Evolutionary conservation across 2,329 filamentous ascomycete species (phyloP).

Genomic region (Colletotrichum brevisporum): DNA sequence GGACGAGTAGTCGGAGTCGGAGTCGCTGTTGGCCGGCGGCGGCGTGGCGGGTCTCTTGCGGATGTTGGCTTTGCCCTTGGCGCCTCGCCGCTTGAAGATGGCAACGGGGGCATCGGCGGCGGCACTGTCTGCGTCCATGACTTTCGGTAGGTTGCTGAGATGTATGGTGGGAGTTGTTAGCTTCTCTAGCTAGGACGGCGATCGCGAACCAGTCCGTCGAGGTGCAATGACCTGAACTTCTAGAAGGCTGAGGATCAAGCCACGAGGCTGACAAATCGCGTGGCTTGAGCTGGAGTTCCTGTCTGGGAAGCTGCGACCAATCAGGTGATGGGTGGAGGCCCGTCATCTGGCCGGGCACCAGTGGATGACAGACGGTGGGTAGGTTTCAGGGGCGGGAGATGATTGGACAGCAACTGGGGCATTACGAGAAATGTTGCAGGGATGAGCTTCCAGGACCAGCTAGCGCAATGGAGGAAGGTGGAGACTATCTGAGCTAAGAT

Average conservation of each 20-base stretch:
- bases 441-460: conserved; percentile 19
- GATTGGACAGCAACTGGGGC: conserved; percentile 18
- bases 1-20: conserved; percentile 76
- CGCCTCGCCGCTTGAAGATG: conserved; percentile 88
- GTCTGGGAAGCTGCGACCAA: neutral
- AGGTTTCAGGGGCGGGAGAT: conserved; percentile 5
- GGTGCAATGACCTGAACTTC: conserved; percentile 24
- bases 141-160: conserved; percentile 3
- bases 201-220: conserved; percentile 11
- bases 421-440: conserved; percentile 17
- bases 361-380: conserved; percentile 12
- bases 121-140: conserved; percentile 36
- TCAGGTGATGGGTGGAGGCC: conserved; percentile 24
- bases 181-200: conserved; percentile 11
- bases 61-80: conserved; percentile 81
- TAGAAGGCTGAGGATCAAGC: conserved; percentile 38
- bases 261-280: conserved; percentile 37
- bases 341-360: neutral
- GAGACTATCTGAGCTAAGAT: conserved; percentile 25
- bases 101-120: conserved; percentile 66
- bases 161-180: conserved; percentile 19
- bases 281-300: conserved; percentile 15
- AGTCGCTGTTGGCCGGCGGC: conserved; percentile 75
- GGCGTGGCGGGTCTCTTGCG: conserved; percentile 87
- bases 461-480: conserved; percentile 13